Evolutionary conservation across 768 basidiomycete species (phyloP), one percentile per base, ranked within the genome.

Genomic region (Pleurotus ostreatus): DNA sequence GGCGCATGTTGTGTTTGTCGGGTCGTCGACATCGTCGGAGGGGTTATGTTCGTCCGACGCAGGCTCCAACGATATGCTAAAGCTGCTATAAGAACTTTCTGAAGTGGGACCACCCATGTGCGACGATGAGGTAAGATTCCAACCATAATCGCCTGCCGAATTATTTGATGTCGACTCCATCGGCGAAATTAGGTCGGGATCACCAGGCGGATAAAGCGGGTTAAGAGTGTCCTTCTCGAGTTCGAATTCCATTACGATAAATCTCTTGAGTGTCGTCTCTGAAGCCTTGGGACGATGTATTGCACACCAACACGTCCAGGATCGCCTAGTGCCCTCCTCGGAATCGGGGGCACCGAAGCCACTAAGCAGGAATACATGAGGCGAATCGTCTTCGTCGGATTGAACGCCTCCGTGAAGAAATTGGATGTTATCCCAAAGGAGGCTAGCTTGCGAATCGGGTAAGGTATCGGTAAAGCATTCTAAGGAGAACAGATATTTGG

Each of bases 211-310:
- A 65, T 86, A 87, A 3, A 91, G 69, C 0, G 91, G 90, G 60
- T 92, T 92, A 63, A 85, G 69, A 0, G 62, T 60, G 65, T 92
- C 91, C 26, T 73, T 69, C 65, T 91, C 89, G 20, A 91, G 76
- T 66, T 94, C 92, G 59, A 92, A 88, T 65, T 94, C 91, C 68
- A 92, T 77, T 22, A 91, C 75, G 60, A 91, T 80, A 47, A 86
- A 65, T 30, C 30, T 30, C 30, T 30, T 30, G 2, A 67, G 65
- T 12, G 63, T 26, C 3, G 62, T 57, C 7, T 52, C 56, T 18
- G 49, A 55, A n/a, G 59, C 60, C 16, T 71, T 68, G 1, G 84
- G 78, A 2, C 83, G 77, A 66, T 89, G 86, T 0, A 82, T 71
- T 5, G 85, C 81, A 64, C 83, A 83, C 86, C 89, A 86, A 62